Percentiles rank a stretch among this genome's conserved stretches.
Evolutionary conservation across 306 rosid genomes (phyloP).

Genomic region (Acacia melanoxylon): DNA sequence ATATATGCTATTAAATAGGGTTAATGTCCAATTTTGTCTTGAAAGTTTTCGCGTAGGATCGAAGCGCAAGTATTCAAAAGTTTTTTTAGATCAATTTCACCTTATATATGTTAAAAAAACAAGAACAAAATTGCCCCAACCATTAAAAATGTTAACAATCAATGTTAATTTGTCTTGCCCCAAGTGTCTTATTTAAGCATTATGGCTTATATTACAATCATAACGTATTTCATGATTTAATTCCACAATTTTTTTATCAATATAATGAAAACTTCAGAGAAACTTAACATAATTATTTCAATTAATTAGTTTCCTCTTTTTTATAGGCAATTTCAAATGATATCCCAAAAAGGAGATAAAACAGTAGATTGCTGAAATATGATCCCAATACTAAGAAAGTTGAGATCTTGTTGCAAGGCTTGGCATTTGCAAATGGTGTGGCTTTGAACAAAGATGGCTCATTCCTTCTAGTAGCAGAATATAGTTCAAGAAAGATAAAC

Average conservation of each 20-base stretch:
- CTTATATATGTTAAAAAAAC: no score
- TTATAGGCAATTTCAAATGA: conserved; percentile 32
- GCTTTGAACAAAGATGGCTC: conserved; percentile 58
- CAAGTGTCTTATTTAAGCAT: neutral
- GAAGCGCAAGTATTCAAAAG: no score
- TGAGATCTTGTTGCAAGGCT: conserved; percentile 39
- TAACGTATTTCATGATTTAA: neutral
- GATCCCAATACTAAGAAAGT: conserved; percentile 44
- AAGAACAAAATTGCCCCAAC: no score
- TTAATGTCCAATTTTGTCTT: no score
- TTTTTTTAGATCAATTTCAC: no score
- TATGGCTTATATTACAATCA: neutral
- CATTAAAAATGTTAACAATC: no score
- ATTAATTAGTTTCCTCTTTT: neutral
- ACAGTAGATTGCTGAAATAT: conserved; percentile 57
- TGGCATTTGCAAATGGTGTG: conserved; percentile 65
- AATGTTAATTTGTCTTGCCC: neutral
- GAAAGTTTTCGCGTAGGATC: no score
- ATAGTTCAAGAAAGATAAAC: conserved; percentile 19
- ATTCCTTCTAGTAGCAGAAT: conserved; percentile 48
- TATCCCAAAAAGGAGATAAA: conserved; percentile 45
- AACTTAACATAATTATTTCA: neutral
- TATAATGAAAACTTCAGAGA: neutral
- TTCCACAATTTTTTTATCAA: neutral
- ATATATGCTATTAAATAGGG: no score